These are phyloP conservation scores for Fusarium incarnatum DNA, from an alignment of 2,329 filamentous ascomycete genomes.

Conservation along the genomic window DNA sequence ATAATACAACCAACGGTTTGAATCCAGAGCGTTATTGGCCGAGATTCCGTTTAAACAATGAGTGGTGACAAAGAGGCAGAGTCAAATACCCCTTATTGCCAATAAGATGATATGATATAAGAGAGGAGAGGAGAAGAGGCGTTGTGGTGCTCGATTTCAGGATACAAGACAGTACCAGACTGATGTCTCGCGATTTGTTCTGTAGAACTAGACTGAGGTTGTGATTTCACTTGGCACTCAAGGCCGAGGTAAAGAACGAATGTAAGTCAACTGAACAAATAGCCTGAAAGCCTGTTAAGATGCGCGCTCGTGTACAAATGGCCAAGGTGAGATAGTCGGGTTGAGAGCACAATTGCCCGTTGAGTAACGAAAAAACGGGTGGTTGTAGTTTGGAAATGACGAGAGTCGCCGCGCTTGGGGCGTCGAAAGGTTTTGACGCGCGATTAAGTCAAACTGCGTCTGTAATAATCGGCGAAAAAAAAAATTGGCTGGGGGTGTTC, in stretches of 20 bases:
- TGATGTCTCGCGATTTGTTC: slow-evolving; percentile 27
- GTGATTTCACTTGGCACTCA: slow-evolving; percentile 15
- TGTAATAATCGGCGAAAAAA: slow-evolving; percentile 43
- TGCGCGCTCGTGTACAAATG: slow-evolving; percentile 22
- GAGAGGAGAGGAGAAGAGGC: slow-evolving; percentile 5
- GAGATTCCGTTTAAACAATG: not conserved
- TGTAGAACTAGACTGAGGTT: not conserved
- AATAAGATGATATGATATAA: slow-evolving; percentile 1
- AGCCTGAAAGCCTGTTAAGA: slow-evolving; percentile 27
- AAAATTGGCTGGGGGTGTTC: slow-evolving; percentile 40
- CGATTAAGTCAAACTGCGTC: slow-evolving; percentile 48
- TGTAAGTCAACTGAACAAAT: slow-evolving; percentile 7
- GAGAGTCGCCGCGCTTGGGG: slow-evolving; percentile 48
- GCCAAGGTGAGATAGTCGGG: slow-evolving; percentile 1
- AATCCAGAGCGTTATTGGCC: slow-evolving; percentile 11
- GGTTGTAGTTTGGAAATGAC: slow-evolving; percentile 36
- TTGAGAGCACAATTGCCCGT: slow-evolving; percentile 5
- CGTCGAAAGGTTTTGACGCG: slow-evolving; percentile 48
- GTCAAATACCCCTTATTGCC: slow-evolving; percentile 3
- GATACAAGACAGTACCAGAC: slow-evolving; percentile 42
- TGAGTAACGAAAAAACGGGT: slow-evolving; percentile 12
- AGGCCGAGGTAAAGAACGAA: slow-evolving; percentile 16
- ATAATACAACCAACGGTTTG: slow-evolving; percentile 15
- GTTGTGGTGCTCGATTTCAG: slow-evolving; percentile 28
- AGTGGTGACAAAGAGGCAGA: slow-evolving; percentile 9